These are phyloP conservation scores for Aspergillus phoenicis DNA, from an alignment of 2,329 filamentous ascomycete species.

Conservation along the genomic window DNA sequence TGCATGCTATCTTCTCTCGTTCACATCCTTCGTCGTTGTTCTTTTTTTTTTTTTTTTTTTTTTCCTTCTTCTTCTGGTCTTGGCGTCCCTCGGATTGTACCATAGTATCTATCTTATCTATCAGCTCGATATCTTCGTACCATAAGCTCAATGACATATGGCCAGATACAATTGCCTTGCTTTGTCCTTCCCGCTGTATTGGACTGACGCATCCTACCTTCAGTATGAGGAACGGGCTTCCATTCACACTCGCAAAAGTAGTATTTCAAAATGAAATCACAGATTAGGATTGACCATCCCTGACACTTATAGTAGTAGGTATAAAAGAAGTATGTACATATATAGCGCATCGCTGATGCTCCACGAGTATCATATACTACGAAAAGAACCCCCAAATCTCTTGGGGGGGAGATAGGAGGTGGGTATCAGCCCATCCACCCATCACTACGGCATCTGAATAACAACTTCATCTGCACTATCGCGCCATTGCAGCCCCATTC, in stretches of 20 bases:
- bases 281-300: too few relatives aligned
- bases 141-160: conserved; percentile 5
- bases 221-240: too few relatives aligned
- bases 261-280: too few relatives aligned
- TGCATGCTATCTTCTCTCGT: not conserved
- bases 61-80: not conserved
- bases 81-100: conserved; percentile 14
- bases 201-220: too few relatives aligned
- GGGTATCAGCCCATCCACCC: too few relatives aligned
- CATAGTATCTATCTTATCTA: conserved; percentile 9
- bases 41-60: too few relatives aligned
- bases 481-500: conserved; percentile 65
- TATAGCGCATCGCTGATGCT: not conserved
- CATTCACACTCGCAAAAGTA: too few relatives aligned
- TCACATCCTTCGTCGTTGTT: not conserved
- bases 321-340: too few relatives aligned
- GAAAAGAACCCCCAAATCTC: not conserved
- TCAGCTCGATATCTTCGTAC: not conserved
- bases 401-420: too few relatives aligned
- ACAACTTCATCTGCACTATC: conserved; percentile 63
- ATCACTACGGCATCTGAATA: conserved; percentile 50
- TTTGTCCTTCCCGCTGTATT: too few relatives aligned
- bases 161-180: not conserved
- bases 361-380: not conserved
- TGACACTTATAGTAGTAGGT: too few relatives aligned